A percentile compares a stretch with the other conserved stretches of the same genome.
These are phyloP conservation scores for Ramaria sp. DNA, from an alignment of 768 basidiomycete species.

Conservation along the genomic window DNA sequence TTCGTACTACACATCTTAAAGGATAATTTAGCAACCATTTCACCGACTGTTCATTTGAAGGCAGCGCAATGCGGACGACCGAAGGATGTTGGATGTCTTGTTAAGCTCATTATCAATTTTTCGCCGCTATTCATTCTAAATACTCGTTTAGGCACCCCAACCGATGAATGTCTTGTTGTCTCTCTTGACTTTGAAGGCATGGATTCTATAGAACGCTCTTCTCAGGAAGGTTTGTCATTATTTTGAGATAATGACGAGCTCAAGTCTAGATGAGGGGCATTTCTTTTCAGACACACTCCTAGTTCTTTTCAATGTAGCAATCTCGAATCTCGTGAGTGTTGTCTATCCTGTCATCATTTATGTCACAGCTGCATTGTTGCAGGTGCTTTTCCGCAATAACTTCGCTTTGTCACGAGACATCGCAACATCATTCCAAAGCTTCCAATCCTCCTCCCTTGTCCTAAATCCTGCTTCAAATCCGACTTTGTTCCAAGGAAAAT, in stretches of 20 bases:
- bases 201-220: conserved; percentile 40
- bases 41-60: conserved; percentile 54
- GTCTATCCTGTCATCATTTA: neutral
- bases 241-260: neutral
- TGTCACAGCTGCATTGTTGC: neutral
- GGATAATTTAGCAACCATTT: conserved; percentile 33
- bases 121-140: neutral
- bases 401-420: conserved; percentile 53
- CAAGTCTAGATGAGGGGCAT: neutral
- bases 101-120: neutral
- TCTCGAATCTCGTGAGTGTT: conserved; percentile 45
- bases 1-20: neutral
- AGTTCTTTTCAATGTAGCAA: conserved; percentile 54
- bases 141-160: conserved; percentile 38
- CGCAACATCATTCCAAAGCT: conserved; percentile 49
- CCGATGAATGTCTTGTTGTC: conserved; percentile 40
- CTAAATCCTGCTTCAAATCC: conserved; percentile 51
- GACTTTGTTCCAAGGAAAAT: conserved; percentile 44
- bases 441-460: conserved; percentile 47
- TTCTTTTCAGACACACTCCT: conserved; percentile 35
- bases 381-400: conserved; percentile 59
- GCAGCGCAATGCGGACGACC: conserved; percentile 56
- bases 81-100: conserved; percentile 20
- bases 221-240: conserved; percentile 31
- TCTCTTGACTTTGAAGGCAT: conserved; percentile 56